Percentiles rank a stretch among this genome's conserved stretches.
Evolutionary conservation across 176 grass and related monocot species (phyloP).

Genomic region (Areca catechu): DNA sequence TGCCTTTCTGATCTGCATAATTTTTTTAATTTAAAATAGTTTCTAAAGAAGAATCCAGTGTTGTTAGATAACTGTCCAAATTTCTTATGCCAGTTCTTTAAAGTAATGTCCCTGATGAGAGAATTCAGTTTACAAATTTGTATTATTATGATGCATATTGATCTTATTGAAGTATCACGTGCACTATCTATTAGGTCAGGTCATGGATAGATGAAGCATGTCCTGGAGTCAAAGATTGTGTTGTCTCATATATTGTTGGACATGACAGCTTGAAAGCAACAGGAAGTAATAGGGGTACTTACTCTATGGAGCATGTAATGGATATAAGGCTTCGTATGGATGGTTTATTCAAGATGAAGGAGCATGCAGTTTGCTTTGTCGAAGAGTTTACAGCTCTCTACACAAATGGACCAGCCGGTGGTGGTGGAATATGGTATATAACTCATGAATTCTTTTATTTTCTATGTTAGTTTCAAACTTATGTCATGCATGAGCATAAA

Average conservation of each 20-base stretch:
- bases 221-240: slow-evolving; percentile 50
- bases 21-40: too few relatives aligned
- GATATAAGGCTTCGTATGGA: slow-evolving; percentile 91
- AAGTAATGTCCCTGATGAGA: too few relatives aligned
- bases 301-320: slow-evolving; percentile 28
- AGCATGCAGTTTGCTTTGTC: slow-evolving; percentile 65
- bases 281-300: slow-evolving; percentile 20
- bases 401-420: slow-evolving; percentile 87
- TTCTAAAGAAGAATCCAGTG: too few relatives aligned
- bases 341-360: slow-evolving; percentile 62
- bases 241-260: slow-evolving; percentile 69
- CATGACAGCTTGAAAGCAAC: slow-evolving; percentile 71
- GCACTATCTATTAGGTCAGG: slow-evolving; percentile 43
- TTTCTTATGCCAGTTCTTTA: too few relatives aligned
- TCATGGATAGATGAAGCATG: slow-evolving; percentile 76
- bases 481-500: too few relatives aligned
- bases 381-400: slow-evolving; percentile 90
- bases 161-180: too few relatives aligned
- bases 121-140: too few relatives aligned
- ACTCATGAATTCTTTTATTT: too few relatives aligned
- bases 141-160: too few relatives aligned
- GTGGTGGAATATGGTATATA: slow-evolving; percentile 76
- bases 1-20: too few relatives aligned
- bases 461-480: too few relatives aligned
- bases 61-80: too few relatives aligned